Base-by-base conservation (phyloP, 176 grass and related monocot species). In the Oryza coarctata region DNA sequence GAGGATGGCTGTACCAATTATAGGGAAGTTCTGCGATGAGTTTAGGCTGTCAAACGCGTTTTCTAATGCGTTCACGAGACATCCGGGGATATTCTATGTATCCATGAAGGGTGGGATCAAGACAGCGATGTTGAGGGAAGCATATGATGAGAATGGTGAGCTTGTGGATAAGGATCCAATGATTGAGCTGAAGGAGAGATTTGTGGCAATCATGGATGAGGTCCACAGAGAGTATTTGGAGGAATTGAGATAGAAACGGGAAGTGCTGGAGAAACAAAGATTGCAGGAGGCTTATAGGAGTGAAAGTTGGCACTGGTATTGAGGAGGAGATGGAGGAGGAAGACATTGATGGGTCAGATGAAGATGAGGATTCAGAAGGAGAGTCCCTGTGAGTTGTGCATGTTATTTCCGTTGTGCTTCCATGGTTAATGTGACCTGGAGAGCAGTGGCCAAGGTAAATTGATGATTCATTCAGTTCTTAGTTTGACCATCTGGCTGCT, bases 21-120 rank as follows among this genome's bases (percentile, higher is more conserved):
- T 98, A 2, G 95, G 95, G 6, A 98, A 98, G 45, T 98, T 98
- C 12, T 93, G 84, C 20, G 74, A 89, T 0, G 95, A 98, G 73
- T 93, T 89, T 64, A 84, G 45, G 58, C 44, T 98, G 25, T 93
- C 92, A 0, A 98, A 98, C 73, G 90, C 82, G 25, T 98, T 94
- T 71, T 50, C 78, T n/a, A 91, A 87, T 44, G 85, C 88, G 1
- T 98, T 98, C 66, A 94, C 88, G 0, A 86, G 95, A 64, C 95
- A 98, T 78, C 90, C 95, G 0, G 92, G 95, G 1, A 94, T 94
- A 75, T 98, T 98, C 83, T 98, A 94, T 8, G 70, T 98, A 2
- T 98, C 92, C 3, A 68, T 98, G 26, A 98, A 98, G 81, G 92
- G 95, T 30, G 95, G 95, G 63, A 91, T 94, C 80, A 91, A 93